Evolutionary conservation across 257 asterid genomes (phyloP).

Genomic region (Capsicum pubescens): DNA sequence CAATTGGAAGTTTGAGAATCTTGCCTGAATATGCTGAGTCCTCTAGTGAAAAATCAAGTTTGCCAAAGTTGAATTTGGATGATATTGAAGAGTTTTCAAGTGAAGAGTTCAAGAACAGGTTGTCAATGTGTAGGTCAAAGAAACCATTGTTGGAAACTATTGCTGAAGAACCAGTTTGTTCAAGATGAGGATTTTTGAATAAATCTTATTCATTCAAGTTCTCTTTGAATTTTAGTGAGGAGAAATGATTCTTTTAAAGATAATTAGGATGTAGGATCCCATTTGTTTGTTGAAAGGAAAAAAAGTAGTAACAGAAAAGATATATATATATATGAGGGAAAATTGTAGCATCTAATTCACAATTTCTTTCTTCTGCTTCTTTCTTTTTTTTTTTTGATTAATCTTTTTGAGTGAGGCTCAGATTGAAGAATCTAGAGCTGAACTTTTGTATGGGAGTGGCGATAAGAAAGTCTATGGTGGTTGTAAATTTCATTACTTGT

Average conservation of each 20-base stretch:
- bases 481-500: neutral
- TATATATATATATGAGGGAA: too few relatives aligned
- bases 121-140: constrained; percentile 76
- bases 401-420: constrained; percentile 14
- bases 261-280: neutral
- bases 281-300: neutral
- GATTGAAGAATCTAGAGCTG: constrained; percentile 23
- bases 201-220: neutral
- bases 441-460: constrained; percentile 16
- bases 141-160: constrained; percentile 90
- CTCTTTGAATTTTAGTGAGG: constrained; percentile 11
- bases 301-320: neutral
- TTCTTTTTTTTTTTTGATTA: neutral
- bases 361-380: neutral
- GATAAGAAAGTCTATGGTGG: neutral
- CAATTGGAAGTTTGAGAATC: constrained; percentile 51
- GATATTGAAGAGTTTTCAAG: constrained; percentile 60
- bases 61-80: constrained; percentile 64
- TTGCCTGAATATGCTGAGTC: constrained; percentile 53
- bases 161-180: constrained; percentile 59
- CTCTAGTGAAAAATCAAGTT: neutral
- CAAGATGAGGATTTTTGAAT: constrained; percentile 34
- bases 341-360: neutral
- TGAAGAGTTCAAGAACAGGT: constrained; percentile 59
- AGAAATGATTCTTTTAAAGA: neutral